Evolutionary conservation across 2,329 filamentous ascomycete genomes (phyloP), one percentile per base, ranked within the genome.

Genomic region (Cladosporium cucumerinum): DNA sequence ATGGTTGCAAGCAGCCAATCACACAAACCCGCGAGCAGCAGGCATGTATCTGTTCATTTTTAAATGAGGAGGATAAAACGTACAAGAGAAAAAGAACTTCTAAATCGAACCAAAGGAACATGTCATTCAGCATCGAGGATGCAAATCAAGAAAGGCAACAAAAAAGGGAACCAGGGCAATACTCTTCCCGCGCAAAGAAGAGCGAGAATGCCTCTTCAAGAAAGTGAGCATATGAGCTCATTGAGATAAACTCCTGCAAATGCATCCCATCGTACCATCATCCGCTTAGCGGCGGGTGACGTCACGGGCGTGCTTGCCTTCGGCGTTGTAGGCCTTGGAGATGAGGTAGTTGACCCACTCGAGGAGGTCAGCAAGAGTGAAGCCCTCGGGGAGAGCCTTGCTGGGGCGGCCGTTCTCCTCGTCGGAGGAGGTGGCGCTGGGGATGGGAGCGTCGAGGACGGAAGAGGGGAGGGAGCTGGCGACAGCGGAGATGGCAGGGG

Each of bases 291-390:
- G 46, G 21, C 52, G 55, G 43, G 43, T 51, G 57, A 71, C 67
- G 48, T 71, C 67, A 26, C 68, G 65, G 21, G 67, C 67, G 58
- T 71, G 69, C n/a, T 60, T 59, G n/a, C 65, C 55, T 57, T 69
- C 65, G 21, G 36, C 61, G 34, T 60, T 62, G 65, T 64, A 69
- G 36, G 63, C 57, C 66, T 72, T 57, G 61, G 67, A 64, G 52
- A 72, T 58, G 32, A 73, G 59, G 67, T 71, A 72, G 39, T 69
- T 65, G 21, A 72, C 68, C 72, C 71, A 73, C 52, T 69, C 62
- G 48, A 72, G 66, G 63, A 74, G 63, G 52, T 73, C 72, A 32
- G 66, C 64, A 21, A 73, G 58, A 1, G 71, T 72, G 63, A 67
- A 71, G 59, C 71, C 72, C 26, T 66, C 68, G 11, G 72, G 72